Conservation (phyloP, 306 rosid genomes). For the Herpetospermum pedunculosum region DNA sequence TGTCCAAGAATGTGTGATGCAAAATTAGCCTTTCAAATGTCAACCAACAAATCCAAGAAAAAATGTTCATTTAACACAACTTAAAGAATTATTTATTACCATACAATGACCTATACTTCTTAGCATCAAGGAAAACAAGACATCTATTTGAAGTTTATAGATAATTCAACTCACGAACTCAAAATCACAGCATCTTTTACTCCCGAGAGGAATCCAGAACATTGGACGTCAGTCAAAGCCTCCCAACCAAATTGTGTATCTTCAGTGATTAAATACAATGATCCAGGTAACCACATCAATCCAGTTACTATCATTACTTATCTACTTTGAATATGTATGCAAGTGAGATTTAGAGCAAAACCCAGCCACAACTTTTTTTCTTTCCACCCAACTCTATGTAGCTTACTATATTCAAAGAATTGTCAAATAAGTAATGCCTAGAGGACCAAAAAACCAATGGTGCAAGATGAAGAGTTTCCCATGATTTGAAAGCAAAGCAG, state of each 20-base stretch:
- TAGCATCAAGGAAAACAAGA: not conserved
- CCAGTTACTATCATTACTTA: not conserved
- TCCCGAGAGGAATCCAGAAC: not conserved
- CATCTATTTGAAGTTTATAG: not conserved
- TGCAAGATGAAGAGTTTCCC: not conserved
- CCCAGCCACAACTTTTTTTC: not conserved
- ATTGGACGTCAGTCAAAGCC: not conserved
- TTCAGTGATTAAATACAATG: not conserved
- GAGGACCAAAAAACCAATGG: not conserved
- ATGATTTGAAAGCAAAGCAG: not conserved
- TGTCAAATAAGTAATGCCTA: not conserved
- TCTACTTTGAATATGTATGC: not conserved
- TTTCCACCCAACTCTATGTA: not conserved
- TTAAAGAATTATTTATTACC: not conserved
- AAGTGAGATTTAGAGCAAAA: not conserved
- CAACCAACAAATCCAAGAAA: constrained; percentile 5
- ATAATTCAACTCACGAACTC: not conserved
- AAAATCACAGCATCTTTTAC: not conserved
- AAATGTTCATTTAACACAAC: not conserved
- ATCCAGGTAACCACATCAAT: not conserved
- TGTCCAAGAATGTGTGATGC: constrained; percentile 23
- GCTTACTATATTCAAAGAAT: not conserved
- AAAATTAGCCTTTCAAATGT: not conserved
- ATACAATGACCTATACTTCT: not conserved
- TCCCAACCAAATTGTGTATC: not conserved